These are phyloP conservation scores for Lactifluus hygrophoroides DNA, from an alignment of 768 basidiomycete species.

Conservation along the genomic window DNA sequence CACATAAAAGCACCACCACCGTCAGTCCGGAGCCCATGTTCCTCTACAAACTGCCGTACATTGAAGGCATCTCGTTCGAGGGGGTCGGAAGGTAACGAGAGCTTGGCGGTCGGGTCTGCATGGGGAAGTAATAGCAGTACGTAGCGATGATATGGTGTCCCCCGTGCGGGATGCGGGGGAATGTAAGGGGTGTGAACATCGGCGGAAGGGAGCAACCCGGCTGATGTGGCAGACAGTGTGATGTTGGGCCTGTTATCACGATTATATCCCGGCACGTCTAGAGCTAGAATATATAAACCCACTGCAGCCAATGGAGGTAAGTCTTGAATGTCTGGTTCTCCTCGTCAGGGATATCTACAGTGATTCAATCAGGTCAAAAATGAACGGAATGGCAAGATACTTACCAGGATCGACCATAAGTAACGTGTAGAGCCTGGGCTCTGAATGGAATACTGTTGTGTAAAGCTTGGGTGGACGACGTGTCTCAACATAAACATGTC, in stretches of 20 bases:
- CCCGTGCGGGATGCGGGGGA: constrained; percentile 86
- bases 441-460: constrained; percentile 73
- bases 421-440: constrained; percentile 77
- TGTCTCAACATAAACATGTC: constrained; percentile 39
- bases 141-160: constrained; percentile 89
- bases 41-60: constrained; percentile 51
- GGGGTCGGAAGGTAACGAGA: constrained; percentile 23
- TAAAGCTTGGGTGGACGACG: constrained; percentile 52
- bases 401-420: constrained; percentile 82
- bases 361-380: background rate
- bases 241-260: constrained; percentile 61
- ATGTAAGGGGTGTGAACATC: constrained; percentile 67
- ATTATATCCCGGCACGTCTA: constrained; percentile 16
- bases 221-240: constrained; percentile 53
- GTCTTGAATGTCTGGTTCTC: constrained; percentile 53
- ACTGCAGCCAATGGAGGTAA: constrained; percentile 86
- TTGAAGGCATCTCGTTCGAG: constrained; percentile 50
- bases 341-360: constrained; percentile 74
- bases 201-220: constrained; percentile 34
- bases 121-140: constrained; percentile 70
- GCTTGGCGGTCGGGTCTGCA: constrained; percentile 29
- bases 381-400: constrained; percentile 8
- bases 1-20: constrained; percentile 82
- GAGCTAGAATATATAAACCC: constrained; percentile 13
- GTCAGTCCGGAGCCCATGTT: constrained; percentile 43